phyloP scores from a whole-genome alignment of 371 early-diverging fungal species.

The Choanephora cucurbitarum region DNA sequence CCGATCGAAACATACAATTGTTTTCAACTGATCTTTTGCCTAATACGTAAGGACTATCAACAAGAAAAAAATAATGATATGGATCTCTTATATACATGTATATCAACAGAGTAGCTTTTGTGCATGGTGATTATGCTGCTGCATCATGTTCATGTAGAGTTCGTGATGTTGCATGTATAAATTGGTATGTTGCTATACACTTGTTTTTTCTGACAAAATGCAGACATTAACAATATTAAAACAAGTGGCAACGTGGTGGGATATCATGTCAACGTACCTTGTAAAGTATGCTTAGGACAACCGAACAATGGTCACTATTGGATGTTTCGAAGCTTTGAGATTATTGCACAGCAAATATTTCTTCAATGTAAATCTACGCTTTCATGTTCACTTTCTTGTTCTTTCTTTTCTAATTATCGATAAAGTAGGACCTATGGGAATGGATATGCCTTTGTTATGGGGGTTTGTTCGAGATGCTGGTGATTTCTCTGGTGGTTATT shows the following conservation, averaged over 20 bases:
- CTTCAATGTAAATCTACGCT: conserved; percentile 24
- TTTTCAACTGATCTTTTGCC: conserved; percentile 47
- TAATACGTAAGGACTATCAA: conserved; percentile 38
- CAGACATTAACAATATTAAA: neutral
- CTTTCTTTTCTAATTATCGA: conserved; percentile 3
- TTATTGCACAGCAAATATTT: conserved; percentile 28
- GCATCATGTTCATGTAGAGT: conserved; percentile 43
- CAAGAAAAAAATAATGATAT: neutral
- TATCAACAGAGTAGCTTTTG: conserved; percentile 30
- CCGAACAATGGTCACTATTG: conserved; percentile 47
- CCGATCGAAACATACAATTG: conserved; percentile 36
- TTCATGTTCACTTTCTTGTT: neutral
- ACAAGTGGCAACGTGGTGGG: conserved; percentile 46
- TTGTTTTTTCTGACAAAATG: too few relatives aligned
- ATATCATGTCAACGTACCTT: conserved; percentile 48
- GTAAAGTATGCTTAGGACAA: conserved; percentile 38
- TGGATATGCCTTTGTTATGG: conserved; percentile 42
- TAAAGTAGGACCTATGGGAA: conserved; percentile 21
- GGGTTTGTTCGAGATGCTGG: conserved; percentile 40
- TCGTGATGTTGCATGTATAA: conserved; percentile 40
- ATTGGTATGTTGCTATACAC: too few relatives aligned
- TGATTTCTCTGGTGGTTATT: conserved; percentile 29
- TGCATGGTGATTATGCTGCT: conserved; percentile 45
- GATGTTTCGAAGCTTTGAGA: conserved; percentile 44
- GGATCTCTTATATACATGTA: conserved; percentile 1